phyloP scores from a whole-genome alignment of 2,329 filamentous ascomycete species.

The Ophiostoma ips region DNA sequence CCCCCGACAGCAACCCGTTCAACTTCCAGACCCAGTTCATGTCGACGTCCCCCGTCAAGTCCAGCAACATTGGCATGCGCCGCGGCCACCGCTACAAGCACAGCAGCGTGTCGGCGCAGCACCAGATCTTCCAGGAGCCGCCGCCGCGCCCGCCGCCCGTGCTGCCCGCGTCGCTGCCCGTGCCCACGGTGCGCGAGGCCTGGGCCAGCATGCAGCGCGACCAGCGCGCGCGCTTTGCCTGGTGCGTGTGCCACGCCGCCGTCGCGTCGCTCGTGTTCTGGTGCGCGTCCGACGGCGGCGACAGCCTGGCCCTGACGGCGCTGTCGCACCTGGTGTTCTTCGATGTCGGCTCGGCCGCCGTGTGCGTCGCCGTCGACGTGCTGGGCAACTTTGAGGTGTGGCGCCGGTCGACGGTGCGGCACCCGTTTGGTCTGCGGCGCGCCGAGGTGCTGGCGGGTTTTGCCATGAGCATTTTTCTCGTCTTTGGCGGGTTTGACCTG shows the following conservation, averaged over 20 bases:
- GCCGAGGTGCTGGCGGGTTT: conserved; percentile 92
- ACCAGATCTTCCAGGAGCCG: conserved; percentile 93
- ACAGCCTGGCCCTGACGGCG: conserved; percentile 80
- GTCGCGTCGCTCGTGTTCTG: conserved; percentile 78
- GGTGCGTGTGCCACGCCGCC: conserved; percentile 78
- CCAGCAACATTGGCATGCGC: conserved; percentile 78
- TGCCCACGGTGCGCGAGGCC: conserved; percentile 79
- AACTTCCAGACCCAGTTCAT: conserved; percentile 83
- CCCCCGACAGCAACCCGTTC: conserved; percentile 52
- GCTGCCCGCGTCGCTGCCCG: conserved; percentile 79
- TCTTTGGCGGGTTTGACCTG: conserved; percentile 96
- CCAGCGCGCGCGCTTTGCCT: conserved; percentile 69
- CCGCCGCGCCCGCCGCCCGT: conserved; percentile 73
- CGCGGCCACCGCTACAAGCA: conserved; percentile 97
- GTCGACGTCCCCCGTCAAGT: conserved; percentile 62
- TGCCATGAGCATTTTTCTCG: conserved; percentile 84
- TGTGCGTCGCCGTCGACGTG: conserved; percentile 87
- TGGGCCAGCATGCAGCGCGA: conserved; percentile 80
- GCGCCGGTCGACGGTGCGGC: conserved; percentile 80
- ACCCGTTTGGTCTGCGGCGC: conserved; percentile 86
- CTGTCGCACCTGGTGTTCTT: conserved; percentile 90
- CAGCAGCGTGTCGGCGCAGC: conserved; percentile 72
- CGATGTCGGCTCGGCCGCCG: conserved; percentile 79
- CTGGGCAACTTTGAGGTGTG: conserved; percentile 96
- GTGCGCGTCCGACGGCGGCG: conserved; percentile 50